A percentile compares a stretch with the other conserved stretches of the same genome.
phyloP scores from a whole-genome alignment of 768 basidiomycete species.

The Termitomyces sp. region DNA sequence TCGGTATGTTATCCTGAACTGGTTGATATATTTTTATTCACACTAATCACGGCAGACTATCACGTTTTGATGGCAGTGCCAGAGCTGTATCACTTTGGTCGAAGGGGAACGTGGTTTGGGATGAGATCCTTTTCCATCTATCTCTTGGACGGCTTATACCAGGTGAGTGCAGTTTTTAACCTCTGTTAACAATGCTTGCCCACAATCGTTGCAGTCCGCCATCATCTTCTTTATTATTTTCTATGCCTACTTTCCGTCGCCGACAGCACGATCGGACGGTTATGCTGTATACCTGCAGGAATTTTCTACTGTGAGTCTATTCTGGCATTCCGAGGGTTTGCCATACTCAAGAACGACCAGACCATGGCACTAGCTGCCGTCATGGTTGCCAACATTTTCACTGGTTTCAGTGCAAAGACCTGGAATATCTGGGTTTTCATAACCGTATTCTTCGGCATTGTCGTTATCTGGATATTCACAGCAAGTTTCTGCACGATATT shows the following conservation, averaged over 20 bases:
- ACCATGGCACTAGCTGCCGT: conserved; percentile 82
- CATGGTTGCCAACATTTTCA: conserved; percentile 73
- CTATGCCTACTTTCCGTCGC: conserved; percentile 65
- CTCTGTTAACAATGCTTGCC: neutral
- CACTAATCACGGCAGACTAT: conserved; percentile 43
- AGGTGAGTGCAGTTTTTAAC: conserved; percentile 10
- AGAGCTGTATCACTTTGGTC: conserved; percentile 82
- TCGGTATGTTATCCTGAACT: conserved; percentile 39
- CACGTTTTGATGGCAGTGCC: conserved; percentile 86
- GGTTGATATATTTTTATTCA: neutral
- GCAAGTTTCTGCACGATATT: conserved; percentile 32
- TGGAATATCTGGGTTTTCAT: conserved; percentile 93
- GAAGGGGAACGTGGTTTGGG: conserved; percentile 78
- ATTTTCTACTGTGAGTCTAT: conserved; percentile 68
- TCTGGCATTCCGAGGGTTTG: neutral
- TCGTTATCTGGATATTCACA: conserved; percentile 75
- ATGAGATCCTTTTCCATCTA: conserved; percentile 48
- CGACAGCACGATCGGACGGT: conserved; percentile 75
- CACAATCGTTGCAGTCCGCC: conserved; percentile 50
- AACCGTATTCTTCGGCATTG: conserved; percentile 71
- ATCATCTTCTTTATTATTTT: conserved; percentile 83
- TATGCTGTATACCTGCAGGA: conserved; percentile 70
- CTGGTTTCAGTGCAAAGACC: conserved; percentile 78
- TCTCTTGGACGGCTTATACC: conserved; percentile 16
- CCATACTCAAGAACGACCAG: conserved; percentile 24